A percentile compares a stretch with the other conserved stretches of the same genome.
Conservation (phyloP, 768 basidiomycete genomes). For the Termitomyces sp. region DNA sequence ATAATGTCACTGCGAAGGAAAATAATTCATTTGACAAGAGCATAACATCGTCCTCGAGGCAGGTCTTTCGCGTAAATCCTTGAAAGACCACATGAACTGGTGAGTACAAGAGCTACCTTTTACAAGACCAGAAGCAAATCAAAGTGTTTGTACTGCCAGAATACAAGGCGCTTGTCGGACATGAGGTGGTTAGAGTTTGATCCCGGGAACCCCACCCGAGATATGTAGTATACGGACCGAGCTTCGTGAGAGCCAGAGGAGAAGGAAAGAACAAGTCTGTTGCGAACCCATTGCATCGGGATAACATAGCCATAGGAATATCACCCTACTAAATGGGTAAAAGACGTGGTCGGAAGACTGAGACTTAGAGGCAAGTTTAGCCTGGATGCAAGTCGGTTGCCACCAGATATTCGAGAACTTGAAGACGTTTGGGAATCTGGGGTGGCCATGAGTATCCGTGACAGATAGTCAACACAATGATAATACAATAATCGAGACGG, state of each 20-base stretch:
- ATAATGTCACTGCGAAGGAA: not conserved
- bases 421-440: not conserved
- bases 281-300: not conserved
- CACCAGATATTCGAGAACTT: not conserved
- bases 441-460: not conserved
- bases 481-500: not conserved
- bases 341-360: not conserved
- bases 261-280: not conserved
- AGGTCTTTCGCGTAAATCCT: not conserved
- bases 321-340: not conserved
- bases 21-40: not conserved
- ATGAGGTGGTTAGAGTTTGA: not conserved
- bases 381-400: not conserved
- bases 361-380: not conserved
- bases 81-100: not conserved
- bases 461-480: not conserved
- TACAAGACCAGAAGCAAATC: not conserved
- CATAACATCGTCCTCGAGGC: not conserved
- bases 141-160: not conserved
- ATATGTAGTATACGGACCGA: not conserved
- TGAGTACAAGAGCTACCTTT: not conserved
- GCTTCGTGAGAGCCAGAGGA: not conserved
- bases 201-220: not conserved
- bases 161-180: not conserved
- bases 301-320: not conserved